Base-by-base conservation (phyloP, 129 eudicot species). In the Centaurea solstitialis region DNA sequence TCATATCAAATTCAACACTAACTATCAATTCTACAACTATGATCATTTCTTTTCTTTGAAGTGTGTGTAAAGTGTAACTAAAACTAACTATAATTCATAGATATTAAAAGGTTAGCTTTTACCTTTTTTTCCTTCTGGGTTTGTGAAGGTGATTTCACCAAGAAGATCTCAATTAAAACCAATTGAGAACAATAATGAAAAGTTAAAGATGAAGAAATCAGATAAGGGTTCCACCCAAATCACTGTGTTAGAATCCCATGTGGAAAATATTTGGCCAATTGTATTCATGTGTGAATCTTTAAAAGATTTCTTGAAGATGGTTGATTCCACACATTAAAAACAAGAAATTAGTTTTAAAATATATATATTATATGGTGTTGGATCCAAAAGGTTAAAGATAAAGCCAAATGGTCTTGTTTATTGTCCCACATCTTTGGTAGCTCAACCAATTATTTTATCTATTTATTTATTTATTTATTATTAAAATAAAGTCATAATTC, bases 41-140 rank as follows among this genome's bases (percentile, higher is more conserved):
- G 4, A 47, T 45, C 12, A 9, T 47, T 47, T 47, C 6, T 17
- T 13, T 33, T 33, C 37, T 33, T 33, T 33, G 37, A 33, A 2
- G 37, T 33, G 37, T 33, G 37, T 33, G 37, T 4, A 33, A 26
- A 33, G 18, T 47, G 18, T 47, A 12, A 47, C 18, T 12, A 39
- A 9, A 57, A 35, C 40, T 23, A 22, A 69, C 15, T 66, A 5
- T 15, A 13, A 57, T 57, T 57, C 18, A 28, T 0, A 24, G 72
- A 13, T 3, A 30, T 12, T 28, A 68, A 67, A 79, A 33, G 59
- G 2, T 21, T 76, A 21, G 12, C 5, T 2, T 7, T 21, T 39
- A 71, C 86, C 79, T 77, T 77, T 40, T 57, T 13, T 50, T 15
- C 61, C 30, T 61, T 82, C 68, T 70, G 76, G 53, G 86, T 4